phyloP scores from a whole-genome alignment of 2,329 filamentous ascomycete species.

The Bimuria novae-zelandiae region DNA sequence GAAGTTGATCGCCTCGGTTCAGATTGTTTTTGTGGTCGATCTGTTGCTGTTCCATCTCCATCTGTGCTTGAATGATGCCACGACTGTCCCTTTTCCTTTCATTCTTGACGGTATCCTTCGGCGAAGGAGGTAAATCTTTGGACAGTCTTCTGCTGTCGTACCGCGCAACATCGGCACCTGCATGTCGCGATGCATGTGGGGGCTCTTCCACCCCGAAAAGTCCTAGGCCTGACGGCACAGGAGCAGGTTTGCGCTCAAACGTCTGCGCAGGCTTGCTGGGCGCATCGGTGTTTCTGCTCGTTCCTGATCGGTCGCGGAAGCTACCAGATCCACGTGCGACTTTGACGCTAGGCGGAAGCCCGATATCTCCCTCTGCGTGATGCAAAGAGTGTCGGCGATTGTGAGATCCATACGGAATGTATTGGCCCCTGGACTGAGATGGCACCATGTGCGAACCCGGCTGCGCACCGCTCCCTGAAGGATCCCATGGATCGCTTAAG shows the following conservation, averaged over 20 bases:
- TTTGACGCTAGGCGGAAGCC: slow-evolving; percentile 31
- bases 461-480: slow-evolving; percentile 24
- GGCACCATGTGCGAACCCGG: slow-evolving; percentile 18
- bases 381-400: slow-evolving; percentile 25
- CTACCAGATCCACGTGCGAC: slow-evolving; percentile 32
- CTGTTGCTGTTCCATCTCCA: slow-evolving; percentile 47
- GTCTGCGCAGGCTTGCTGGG: slow-evolving; percentile 20
- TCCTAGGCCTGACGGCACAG: slow-evolving; percentile 35
- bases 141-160: slow-evolving; percentile 39
- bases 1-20: slow-evolving; percentile 41
- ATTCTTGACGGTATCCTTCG: slow-evolving; percentile 22
- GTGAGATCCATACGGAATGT: slow-evolving; percentile 21
- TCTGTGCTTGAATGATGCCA: slow-evolving; percentile 41
- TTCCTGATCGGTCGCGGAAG: slow-evolving; percentile 36
- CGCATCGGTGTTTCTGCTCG: slow-evolving; percentile 6
- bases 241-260: slow-evolving; percentile 29
- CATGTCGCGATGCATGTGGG: slow-evolving; percentile 22
- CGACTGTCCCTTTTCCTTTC: slow-evolving; percentile 36
- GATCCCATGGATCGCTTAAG: slow-evolving; percentile 43
- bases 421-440: slow-evolving; percentile 13
- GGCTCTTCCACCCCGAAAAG: slow-evolving; percentile 37
- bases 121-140: slow-evolving; percentile 26
- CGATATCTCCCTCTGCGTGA: slow-evolving; percentile 23
- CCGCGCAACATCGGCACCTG: slow-evolving; percentile 35
- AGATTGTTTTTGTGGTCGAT: slow-evolving; percentile 40